Conservation (phyloP, 2,329 filamentous ascomycete genomes). For the Apiospora hydei region DNA sequence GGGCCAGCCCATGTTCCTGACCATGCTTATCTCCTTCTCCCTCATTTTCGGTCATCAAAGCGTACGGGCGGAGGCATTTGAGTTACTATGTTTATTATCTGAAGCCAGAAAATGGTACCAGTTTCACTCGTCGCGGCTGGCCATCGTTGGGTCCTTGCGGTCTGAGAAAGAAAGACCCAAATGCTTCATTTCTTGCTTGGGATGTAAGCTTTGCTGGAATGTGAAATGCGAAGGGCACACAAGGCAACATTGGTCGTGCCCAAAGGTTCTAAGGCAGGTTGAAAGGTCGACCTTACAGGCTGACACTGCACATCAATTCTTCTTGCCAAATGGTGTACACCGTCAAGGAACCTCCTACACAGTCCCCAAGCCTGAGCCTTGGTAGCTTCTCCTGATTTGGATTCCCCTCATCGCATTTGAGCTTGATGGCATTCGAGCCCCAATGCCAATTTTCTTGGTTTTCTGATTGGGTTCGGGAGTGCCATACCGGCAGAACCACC, state of each 20-base stretch:
- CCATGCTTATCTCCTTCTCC: neutral
- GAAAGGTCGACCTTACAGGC: neutral
- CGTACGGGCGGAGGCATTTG: neutral
- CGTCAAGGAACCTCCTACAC: neutral
- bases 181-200: neutral
- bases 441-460: no score
- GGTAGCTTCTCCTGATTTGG: no score
- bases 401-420: no score
- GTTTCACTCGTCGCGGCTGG: no score
- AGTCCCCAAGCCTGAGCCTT: neutral
- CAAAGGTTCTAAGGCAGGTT: neutral
- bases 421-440: no score
- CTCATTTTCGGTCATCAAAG: no score
- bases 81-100: neutral
- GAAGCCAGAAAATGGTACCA: neutral
- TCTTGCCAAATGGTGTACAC: neutral
- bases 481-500: neutral
- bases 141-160: neutral
- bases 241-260: neutral
- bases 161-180: neutral
- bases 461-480: no score
- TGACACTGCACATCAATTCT: neutral
- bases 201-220: neutral
- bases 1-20: neutral
- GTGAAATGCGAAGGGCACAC: neutral